Conservation (phyloP, 2,329 filamentous ascomycete species). For the Exophiala xenobiotica region DNA sequence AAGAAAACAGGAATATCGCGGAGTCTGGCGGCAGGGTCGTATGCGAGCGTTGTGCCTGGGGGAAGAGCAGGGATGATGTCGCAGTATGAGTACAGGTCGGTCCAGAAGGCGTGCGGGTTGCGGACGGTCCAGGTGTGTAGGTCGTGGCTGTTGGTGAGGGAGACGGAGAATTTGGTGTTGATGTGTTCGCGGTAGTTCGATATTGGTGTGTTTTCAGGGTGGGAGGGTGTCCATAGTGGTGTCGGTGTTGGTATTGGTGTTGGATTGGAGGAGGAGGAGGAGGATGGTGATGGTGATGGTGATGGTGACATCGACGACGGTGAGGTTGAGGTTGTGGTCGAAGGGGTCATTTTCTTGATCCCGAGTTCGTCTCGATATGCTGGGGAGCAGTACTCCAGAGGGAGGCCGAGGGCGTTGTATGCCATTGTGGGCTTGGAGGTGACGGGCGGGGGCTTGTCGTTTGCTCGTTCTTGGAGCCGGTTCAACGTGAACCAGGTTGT, state of each 20-base stretch:
- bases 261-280: too few relatives aligned
- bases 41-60: slow-evolving; percentile 35
- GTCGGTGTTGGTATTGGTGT: too few relatives aligned
- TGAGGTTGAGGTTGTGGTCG: too few relatives aligned
- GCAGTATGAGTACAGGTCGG: slow-evolving; percentile 41
- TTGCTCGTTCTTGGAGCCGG: too few relatives aligned
- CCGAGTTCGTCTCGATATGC: slow-evolving; percentile 7
- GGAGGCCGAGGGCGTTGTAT: slow-evolving; percentile 11
- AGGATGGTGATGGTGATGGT: too few relatives aligned
- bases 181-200: background rate
- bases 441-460: too few relatives aligned
- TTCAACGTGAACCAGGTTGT: too few relatives aligned
- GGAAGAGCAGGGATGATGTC: slow-evolving; percentile 34
- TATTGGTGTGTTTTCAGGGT: too few relatives aligned
- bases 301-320: too few relatives aligned
- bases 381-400: slow-evolving; percentile 10
- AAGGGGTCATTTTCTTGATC: too few relatives aligned
- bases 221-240: too few relatives aligned
- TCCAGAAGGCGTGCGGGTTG: slow-evolving; percentile 37
- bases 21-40: slow-evolving; percentile 38
- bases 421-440: too few relatives aligned
- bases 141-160: background rate
- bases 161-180: background rate
- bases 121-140: background rate
- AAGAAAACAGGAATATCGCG: slow-evolving; percentile 41